These are phyloP conservation scores for Crithidia mellificae DNA, from an alignment of 208 protist species.

Conservation along the genomic window DNA sequence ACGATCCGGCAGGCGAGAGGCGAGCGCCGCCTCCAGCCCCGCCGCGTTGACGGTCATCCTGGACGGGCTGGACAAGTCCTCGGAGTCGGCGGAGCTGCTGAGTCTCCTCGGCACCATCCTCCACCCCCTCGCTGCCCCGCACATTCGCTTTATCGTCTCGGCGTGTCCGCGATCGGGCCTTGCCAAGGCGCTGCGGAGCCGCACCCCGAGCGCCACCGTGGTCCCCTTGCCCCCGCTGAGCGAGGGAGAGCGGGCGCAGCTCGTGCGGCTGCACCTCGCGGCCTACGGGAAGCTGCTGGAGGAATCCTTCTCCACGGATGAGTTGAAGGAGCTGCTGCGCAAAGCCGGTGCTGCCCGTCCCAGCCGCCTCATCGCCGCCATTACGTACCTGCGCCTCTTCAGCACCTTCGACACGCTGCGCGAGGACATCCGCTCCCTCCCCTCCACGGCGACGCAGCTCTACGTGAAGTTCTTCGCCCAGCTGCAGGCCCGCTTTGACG, in stretches of 20 bases:
- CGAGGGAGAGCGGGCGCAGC: slow-evolving; percentile 57
- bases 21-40: background rate
- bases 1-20: background rate
- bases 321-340: slow-evolving; percentile 66
- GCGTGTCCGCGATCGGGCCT: slow-evolving; percentile 32
- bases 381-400: slow-evolving; percentile 82
- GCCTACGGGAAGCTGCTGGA: slow-evolving; percentile 80
- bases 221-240: slow-evolving; percentile 50
- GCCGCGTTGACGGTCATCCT: slow-evolving; percentile 54
- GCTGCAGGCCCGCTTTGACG: slow-evolving; percentile 61
- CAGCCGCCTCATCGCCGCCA: slow-evolving; percentile 68
- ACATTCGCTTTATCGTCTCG: slow-evolving; percentile 69
- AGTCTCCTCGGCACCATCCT: slow-evolving; percentile 55
- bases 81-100: slow-evolving; percentile 52
- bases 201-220: slow-evolving; percentile 40
- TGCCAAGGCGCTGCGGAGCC: slow-evolving; percentile 44
- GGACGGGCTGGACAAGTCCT: slow-evolving; percentile 68
- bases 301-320: slow-evolving; percentile 68
- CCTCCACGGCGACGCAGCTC: slow-evolving; percentile 52
- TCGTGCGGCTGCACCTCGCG: slow-evolving; percentile 77
- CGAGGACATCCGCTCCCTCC: slow-evolving; percentile 68
- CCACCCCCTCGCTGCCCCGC: slow-evolving; percentile 32
- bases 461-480: slow-evolving; percentile 52
- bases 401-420: slow-evolving; percentile 80
- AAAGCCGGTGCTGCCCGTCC: slow-evolving; percentile 67